Evolutionary conservation across 495 filamentous ascomycete species (phyloP).

Genomic region (Aspergillus incahuasiensis): DNA sequence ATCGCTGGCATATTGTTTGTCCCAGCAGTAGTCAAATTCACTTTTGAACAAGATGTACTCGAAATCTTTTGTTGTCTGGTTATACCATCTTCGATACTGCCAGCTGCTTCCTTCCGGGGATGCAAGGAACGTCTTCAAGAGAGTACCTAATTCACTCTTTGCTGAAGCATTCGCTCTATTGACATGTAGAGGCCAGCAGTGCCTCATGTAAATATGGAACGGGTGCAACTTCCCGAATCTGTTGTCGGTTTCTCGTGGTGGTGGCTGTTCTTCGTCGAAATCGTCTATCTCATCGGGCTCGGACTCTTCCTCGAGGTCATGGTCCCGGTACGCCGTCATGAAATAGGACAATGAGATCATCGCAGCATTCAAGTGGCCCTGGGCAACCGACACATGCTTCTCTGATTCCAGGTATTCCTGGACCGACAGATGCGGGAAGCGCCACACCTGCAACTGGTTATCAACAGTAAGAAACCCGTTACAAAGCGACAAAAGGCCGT

Average conservation of each 20-base stretch:
- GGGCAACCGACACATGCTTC: conserved; percentile 1
- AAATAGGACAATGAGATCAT: too few species aligned
- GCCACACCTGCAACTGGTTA: conserved; percentile 21
- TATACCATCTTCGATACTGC: conserved; percentile 27
- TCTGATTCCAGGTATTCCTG: conserved; percentile 23
- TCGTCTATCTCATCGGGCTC: too few species aligned
- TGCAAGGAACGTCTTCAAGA: conserved; percentile 29
- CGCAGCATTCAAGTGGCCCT: neutral
- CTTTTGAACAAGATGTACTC: too few species aligned
- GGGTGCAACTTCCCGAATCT: conserved; percentile 6
- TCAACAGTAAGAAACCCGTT: conserved; percentile 28
- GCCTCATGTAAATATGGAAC: conserved; percentile 22
- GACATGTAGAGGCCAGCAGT: conserved; percentile 25
- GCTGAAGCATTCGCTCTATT: conserved; percentile 11
- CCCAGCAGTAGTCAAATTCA: too few species aligned
- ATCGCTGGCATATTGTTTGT: too few species aligned
- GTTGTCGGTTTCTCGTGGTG: neutral
- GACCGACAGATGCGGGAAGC: conserved; percentile 31
- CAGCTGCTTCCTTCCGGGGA: conserved; percentile 22
- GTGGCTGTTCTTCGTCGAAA: too few species aligned
- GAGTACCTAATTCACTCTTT: conserved; percentile 7
- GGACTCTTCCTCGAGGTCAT: too few species aligned
- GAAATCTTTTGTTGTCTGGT: neutral
- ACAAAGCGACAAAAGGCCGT: conserved; percentile 24
- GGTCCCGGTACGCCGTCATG: too few species aligned